Base-by-base conservation (phyloP, 2,329 filamentous ascomycete species). In the Ilyonectria destructans region DNA sequence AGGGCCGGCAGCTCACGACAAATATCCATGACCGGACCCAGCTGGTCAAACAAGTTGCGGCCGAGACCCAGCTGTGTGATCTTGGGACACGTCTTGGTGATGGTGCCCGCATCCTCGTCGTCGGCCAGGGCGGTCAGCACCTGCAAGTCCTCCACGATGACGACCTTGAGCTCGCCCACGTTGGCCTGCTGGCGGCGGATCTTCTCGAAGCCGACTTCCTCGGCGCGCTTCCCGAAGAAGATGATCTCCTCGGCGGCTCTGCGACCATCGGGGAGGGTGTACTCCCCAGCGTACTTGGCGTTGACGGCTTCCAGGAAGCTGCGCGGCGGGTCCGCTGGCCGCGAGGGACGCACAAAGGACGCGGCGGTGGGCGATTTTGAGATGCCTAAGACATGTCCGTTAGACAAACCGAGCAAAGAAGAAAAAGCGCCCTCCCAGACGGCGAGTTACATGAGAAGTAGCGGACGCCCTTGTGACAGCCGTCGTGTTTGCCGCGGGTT, bases 191-290 rank as follows among this genome's bases (percentile, higher is more conserved):
- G 90, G 72, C 88, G 88, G 49, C 92, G 90, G 72, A 98, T 94
- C 85, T 98, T 98, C 74, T 97, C 95, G 74, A 98, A 98, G 33
- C 96, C 96, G 37, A 98, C 90, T 82, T 98, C 96, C 82, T 98
- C 93, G 6, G 94, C 96, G 19, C 95, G 88, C 82, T 98, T 98
- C 43, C 81, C 93, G 82, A 85, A 97, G 86, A 86, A 92, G 62
- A 86, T 83, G 69, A 97, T 92, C 56, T 89, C 85, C 2, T 76
- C 74, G 9, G 74, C 78, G 7, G 76, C 67, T 33, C 74, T 74
- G 8, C 86, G 85, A 8, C 82, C 79, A 13, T 82, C 77, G 29
- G 77, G 69, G 17, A 75, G 70, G 10, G 66, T 79, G 65, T 77
- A 77, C 65, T 91, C 88, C 3, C 90, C 88, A 4, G 92, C 93